Percentiles rank a stretch among this genome's conserved stretches.
Conservation (phyloP, 169 alveolate species). For the Plasmodium coatneyi region DNA sequence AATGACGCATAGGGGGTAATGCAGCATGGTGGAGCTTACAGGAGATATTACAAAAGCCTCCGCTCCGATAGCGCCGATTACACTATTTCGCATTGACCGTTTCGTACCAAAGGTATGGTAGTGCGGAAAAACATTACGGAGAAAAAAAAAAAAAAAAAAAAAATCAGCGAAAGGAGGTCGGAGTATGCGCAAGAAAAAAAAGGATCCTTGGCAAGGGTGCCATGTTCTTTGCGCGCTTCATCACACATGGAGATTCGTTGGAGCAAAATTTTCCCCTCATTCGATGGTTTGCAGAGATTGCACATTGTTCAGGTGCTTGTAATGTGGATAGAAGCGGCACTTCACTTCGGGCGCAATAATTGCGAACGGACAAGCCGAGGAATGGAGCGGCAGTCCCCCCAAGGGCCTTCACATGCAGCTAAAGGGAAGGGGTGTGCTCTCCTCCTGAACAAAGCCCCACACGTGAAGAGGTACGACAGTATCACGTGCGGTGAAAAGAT, state of each 20-base stretch:
- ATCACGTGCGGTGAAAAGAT: neutral
- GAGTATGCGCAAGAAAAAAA: neutral
- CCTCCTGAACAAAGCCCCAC: neutral
- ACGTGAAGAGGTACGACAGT: neutral
- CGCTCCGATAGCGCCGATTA: neutral
- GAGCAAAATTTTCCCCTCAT: neutral
- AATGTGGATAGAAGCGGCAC: neutral
- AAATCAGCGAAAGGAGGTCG: neutral
- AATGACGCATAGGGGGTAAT: neutral
- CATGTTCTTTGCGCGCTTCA: neutral
- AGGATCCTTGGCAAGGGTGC: neutral
- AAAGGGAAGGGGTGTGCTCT: neutral
- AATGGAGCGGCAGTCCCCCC: neutral
- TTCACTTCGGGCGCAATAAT: neutral
- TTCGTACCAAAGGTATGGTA: neutral
- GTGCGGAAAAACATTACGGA: neutral
- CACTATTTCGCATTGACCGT: neutral
- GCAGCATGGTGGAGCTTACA: neutral
- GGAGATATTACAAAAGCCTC: neutral
- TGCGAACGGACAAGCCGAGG: neutral
- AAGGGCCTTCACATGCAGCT: neutral
- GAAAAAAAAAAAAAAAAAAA: constrained; percentile 21
- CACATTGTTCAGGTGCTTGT: neutral
- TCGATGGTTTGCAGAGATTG: neutral
- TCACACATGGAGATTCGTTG: neutral